Base-by-base conservation (phyloP, 2,329 filamentous ascomycete species). In the Penicillium sp. region DNA sequence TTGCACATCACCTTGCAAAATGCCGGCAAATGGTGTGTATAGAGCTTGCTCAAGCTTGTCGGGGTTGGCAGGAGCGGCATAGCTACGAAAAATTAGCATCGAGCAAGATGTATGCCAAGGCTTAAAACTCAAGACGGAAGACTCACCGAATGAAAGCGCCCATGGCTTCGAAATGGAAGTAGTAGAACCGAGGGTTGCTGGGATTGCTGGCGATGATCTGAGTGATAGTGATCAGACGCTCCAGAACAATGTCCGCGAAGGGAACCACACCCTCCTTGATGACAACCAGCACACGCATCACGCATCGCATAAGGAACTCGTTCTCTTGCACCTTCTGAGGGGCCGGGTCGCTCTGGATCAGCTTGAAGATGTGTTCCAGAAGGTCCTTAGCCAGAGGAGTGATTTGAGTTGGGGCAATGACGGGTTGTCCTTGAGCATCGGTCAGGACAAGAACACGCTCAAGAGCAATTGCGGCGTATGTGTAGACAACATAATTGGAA, bases 301-400 rank as follows among this genome's bases (percentile, higher is more conserved):
- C 90, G 66, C 94, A 99, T 65, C 91, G 89, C 92, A 99, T 97
- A 67, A 99, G 73, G 71, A 97, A 99, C 70, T 99, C 94, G 68
- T 99, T 99, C 74, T 99, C 94, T 69, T 99, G 94, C 56, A 99
- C 85, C 79, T 97, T 99, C 59, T 93, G 85, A 1, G 95, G 88
- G 10, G 88, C 87, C 4, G 81, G 80, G 63, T 96, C 88, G 68
- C 88, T 90, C 68, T 95, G 89, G 60, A 99, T 90, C 47, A 99
- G 81, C 59, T 87, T 86, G 80, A 99, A 97, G 12, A 99, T 80
- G 67, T 97, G 93, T 49, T 90, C 82, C 18, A 97, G 78, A 2
- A 99, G 82, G 62, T 95, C 90, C 70, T 91, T 92, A 23, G 93
- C 85, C 56, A 94, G 84, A 0, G 88, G 87, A 53, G 87, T 83